Conservation (phyloP, 2,329 filamentous ascomycete species). For the Cladosporium colombiae region DNA sequence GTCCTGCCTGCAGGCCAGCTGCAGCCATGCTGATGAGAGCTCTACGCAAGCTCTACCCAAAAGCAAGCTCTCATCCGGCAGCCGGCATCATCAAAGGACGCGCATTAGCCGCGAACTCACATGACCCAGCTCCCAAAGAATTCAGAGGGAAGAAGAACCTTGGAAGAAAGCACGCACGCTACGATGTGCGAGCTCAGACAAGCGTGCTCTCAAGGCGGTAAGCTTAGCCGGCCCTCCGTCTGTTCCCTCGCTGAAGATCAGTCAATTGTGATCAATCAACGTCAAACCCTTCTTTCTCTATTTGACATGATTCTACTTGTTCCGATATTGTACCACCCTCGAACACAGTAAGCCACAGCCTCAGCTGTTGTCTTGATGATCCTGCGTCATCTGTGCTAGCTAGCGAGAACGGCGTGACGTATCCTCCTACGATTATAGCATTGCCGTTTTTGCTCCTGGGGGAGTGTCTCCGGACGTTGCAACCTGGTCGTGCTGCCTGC, state of each 20-base stretch:
- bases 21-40: slow-evolving; percentile 16
- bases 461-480: not conserved
- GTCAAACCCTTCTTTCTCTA: not conserved
- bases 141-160: not conserved
- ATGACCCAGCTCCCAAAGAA: slow-evolving; percentile 4
- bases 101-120: slow-evolving; percentile 11
- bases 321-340: not conserved
- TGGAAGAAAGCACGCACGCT: not conserved
- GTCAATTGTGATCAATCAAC: not conserved
- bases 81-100: not conserved
- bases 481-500: not conserved
- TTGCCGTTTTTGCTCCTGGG: slow-evolving; percentile 1
- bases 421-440: not conserved
- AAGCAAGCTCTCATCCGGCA: not conserved
- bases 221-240: not conserved
- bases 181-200: not conserved
- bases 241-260: not conserved
- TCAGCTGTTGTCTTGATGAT: not conserved
- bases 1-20: slow-evolving; percentile 9
- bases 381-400: slow-evolving; percentile 4
- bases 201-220: not conserved
- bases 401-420: slow-evolving; percentile 1
- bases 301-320: not conserved
- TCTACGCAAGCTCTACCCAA: slow-evolving; percentile 2
- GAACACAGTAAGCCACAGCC: not conserved